Base-by-base conservation (phyloP, 768 basidiomycete species). In the Hypholoma fasciculare region DNA sequence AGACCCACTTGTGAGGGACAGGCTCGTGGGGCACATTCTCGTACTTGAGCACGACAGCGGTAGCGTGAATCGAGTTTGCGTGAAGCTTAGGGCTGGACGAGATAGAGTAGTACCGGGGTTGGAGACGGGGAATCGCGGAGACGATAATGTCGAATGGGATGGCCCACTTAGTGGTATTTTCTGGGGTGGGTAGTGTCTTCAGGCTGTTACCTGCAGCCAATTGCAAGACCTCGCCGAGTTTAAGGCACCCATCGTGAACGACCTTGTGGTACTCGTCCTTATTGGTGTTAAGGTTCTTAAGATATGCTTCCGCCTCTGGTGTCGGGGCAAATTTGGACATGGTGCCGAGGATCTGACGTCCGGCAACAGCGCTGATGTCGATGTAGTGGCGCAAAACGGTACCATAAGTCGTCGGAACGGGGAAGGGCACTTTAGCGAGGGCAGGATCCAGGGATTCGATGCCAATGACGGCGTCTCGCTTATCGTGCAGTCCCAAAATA, bases 381-480 rank as follows among this genome's bases (percentile, higher is more conserved):
- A 98, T 88, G 73, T 99, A 99, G 77, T 98, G 92, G 38, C 95
- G 88, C 61, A 99, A 86, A 61, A 98, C 94, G 49, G 94, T 90
- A 59, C 81, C 84, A 66, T 97, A 98, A 7, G 96, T 98, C 1
- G 96, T 95, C 1, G 96, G 96, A 17, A 95, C 91, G 12, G 97
- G 96, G 88, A 98, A 99, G 16, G 96, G 96, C 57, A 98, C 96
- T 74, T 98, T 98, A 57, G 96, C 96, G 30, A 99, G 82, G 14
- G 96, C 94, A 17, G 97, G 96, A 68, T 99, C 96, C 58, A 98
- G 86, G n/a, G 94, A 96, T 69, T 95, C 94, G 58, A 99, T 94
- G 62, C 88, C 85, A 66, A 99, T 93, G 49, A 94, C 85, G 39
- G 82, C 80, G 71, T 96, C 87, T 68, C 85, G 84, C 77, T 92